Percentiles rank a stretch among this genome's conserved stretches.
These are phyloP conservation scores for Irpex lacteus DNA, from an alignment of 1,284 basidiomycete genomes.

Conservation along the genomic window DNA sequence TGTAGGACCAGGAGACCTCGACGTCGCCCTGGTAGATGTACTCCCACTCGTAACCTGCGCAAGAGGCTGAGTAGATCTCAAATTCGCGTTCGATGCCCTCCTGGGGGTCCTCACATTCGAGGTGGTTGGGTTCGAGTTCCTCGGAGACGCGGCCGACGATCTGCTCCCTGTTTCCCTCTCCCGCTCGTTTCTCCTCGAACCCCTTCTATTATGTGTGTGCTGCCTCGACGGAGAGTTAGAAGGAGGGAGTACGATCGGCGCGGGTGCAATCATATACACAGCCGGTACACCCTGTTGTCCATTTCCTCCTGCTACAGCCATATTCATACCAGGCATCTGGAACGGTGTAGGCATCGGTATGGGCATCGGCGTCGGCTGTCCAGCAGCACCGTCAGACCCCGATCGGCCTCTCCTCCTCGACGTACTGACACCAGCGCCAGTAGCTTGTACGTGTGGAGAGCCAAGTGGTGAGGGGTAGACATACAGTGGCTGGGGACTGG, in stretches of 20 bases:
- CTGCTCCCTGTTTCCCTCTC: neutral
- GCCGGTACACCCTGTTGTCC: conserved; percentile 23
- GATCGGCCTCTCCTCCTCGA: neutral
- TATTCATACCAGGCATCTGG: conserved; percentile 4
- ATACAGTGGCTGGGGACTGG: conserved; percentile 26
- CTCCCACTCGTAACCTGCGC: neutral
- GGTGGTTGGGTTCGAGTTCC: neutral
- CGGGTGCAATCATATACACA: conserved; percentile 25
- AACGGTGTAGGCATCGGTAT: neutral
- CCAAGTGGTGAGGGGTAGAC: conserved; percentile 20
- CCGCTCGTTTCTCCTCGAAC: neutral
- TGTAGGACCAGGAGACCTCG: neutral
- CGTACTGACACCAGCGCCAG: too few relatives aligned
- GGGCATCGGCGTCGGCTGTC: conserved; percentile 1
- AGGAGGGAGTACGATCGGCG: conserved; percentile 18
- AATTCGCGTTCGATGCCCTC: neutral
- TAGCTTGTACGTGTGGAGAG: neutral
- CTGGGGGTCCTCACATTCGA: neutral
- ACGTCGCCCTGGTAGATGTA: neutral
- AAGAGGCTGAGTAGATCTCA: neutral
- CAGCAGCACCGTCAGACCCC: conserved; percentile 1
- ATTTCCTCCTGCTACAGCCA: conserved; percentile 5
- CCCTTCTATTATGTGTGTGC: neutral
- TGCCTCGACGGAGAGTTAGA: conserved; percentile 7
- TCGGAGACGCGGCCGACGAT: neutral